These are phyloP conservation scores for Limnanthes douglasii DNA, from an alignment of 345 rosid genomes.

Conservation along the genomic window DNA sequence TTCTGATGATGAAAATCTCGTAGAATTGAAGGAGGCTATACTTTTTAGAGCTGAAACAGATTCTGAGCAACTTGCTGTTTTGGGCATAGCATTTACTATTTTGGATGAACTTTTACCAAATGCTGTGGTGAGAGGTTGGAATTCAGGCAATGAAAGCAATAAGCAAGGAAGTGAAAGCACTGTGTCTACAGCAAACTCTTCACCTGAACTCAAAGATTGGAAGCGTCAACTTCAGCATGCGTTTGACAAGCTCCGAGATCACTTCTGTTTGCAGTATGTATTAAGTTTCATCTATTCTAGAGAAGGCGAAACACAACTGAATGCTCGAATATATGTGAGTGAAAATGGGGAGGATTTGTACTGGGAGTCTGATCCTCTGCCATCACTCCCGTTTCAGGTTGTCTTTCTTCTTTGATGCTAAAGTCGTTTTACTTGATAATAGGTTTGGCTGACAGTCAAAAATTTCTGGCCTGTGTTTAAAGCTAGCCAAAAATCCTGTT, in stretches of 20 bases:
- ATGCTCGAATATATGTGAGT: constrained; percentile 62
- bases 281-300: constrained; percentile 88
- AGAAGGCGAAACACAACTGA: constrained; percentile 71
- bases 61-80: constrained; percentile 77
- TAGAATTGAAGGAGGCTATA: constrained; percentile 59
- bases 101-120: constrained; percentile 72
- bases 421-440: no score
- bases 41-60: constrained; percentile 86
- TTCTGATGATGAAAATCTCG: constrained; percentile 72
- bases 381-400: constrained; percentile 97
- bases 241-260: constrained; percentile 81
- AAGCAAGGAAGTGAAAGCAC: constrained; percentile 26
- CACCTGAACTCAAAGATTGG: constrained; percentile 76
- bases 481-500: no score
- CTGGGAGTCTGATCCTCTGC: constrained; percentile 41
- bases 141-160: constrained; percentile 29
- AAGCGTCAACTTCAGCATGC: constrained; percentile 79
- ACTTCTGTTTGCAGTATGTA: constrained; percentile 92
- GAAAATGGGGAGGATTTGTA: constrained; percentile 50
- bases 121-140: constrained; percentile 49
- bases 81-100: constrained; percentile 87
- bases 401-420: not conserved
- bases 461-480: no score
- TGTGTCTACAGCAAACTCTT: constrained; percentile 25
- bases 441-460: no score